Evolutionary conservation across 2,329 filamentous ascomycete genomes (phyloP).

Genomic region (Diplodia sapinea): DNA sequence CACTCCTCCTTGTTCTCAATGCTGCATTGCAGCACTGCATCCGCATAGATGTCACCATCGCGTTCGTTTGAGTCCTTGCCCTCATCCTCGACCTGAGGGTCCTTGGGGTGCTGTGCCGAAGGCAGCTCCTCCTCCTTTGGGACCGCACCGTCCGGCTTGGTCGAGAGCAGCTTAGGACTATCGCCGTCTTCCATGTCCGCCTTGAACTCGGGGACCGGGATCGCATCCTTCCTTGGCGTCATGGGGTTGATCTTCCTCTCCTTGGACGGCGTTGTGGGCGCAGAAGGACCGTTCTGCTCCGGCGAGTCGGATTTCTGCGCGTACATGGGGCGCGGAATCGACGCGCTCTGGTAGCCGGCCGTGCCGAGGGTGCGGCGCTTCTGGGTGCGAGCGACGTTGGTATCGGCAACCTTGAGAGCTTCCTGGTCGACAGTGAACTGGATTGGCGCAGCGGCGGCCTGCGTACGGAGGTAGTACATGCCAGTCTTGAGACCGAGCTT

Average conservation of each 20-base stretch:
- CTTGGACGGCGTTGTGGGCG: conserved; percentile 47
- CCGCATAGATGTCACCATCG: conserved; percentile 93
- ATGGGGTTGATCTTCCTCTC: conserved; percentile 45
- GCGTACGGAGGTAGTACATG: conserved; percentile 99
- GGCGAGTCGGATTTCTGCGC: conserved; percentile 57
- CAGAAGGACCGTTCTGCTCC: conserved; percentile 67
- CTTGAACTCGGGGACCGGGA: conserved; percentile 72
- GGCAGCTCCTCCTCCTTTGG: conserved; percentile 71
- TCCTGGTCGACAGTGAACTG: conserved; percentile 99
- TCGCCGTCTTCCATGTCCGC: conserved; percentile 78
- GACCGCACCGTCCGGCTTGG: conserved; percentile 65
- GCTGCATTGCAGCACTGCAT: conserved; percentile 89
- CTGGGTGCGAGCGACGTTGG: conserved; percentile 69
- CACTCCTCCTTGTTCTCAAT: conserved; percentile 97
- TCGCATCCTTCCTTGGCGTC: conserved; percentile 60
- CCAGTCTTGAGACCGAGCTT: conserved; percentile 99
- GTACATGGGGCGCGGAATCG: conserved; percentile 72
- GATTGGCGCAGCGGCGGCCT: conserved; percentile 94
- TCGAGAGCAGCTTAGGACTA: conserved; percentile 77
- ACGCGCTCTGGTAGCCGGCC: conserved; percentile 57
- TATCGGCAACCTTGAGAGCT: conserved; percentile 85
- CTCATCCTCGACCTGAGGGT: conserved; percentile 72
- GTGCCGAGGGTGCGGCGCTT: conserved; percentile 68
- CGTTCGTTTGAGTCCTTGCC: conserved; percentile 73
- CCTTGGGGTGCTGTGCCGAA: conserved; percentile 52